These are phyloP conservation scores for Blastobotrys buckinghamii DNA, from an alignment of 1,139 yeast species.

Conservation along the genomic window DNA sequence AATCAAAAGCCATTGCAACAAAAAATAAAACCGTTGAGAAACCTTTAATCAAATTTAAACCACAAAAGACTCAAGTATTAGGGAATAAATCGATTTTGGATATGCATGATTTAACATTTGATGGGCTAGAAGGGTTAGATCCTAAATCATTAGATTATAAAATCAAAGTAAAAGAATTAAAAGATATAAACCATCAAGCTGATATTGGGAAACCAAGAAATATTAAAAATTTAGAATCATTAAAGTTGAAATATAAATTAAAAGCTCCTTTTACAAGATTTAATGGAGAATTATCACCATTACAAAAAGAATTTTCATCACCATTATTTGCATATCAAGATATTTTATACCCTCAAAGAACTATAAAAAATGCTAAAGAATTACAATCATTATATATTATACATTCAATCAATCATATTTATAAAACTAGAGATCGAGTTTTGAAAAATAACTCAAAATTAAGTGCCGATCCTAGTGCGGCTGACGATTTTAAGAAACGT, in stretches of 20 bases:
- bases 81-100: conserved; percentile 5
- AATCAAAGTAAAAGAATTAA: background rate
- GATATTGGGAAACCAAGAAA: background rate
- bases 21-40: background rate
- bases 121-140: background rate
- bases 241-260: conserved; percentile 29
- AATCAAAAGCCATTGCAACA: background rate
- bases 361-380: conserved; percentile 38
- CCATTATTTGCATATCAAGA: conserved; percentile 74
- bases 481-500: conserved; percentile 17
- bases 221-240: conserved; percentile 5
- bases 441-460: conserved; percentile 66
- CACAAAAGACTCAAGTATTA: conserved; percentile 4
- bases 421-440: conserved; percentile 78
- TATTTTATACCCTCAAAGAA: conserved; percentile 55
- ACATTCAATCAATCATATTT: conserved; percentile 77
- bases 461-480: conserved; percentile 35
- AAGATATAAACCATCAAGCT: background rate
- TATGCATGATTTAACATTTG: background rate
- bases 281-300: conserved; percentile 30
- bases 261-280: conserved; percentile 23
- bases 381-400: conserved; percentile 60
- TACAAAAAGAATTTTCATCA: conserved; percentile 44
- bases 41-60: conserved; percentile 5
- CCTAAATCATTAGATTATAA: background rate